These are phyloP conservation scores for Tephrocybe sp. DNA, from an alignment of 768 basidiomycete species.

Conservation along the genomic window DNA sequence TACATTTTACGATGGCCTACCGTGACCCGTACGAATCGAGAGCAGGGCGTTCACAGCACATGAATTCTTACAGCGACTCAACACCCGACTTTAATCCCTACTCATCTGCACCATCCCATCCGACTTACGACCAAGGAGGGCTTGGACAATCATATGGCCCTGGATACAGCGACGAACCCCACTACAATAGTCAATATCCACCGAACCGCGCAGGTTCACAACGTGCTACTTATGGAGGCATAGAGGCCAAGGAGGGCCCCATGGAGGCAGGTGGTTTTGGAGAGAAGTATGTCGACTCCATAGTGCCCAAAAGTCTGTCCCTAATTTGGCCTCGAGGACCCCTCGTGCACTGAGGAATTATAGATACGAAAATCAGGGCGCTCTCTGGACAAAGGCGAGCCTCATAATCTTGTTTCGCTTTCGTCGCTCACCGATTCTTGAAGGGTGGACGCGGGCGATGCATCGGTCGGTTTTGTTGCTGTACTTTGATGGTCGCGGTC, in stretches of 20 bases:
- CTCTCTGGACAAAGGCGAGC: constrained; percentile 65
- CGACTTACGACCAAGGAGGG: constrained; percentile 51
- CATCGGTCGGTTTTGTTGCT: constrained; percentile 71
- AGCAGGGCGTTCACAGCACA: constrained; percentile 21
- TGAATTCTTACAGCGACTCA: constrained; percentile 32
- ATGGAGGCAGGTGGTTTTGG: constrained; percentile 4
- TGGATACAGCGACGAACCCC: constrained; percentile 38
- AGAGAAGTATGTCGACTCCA: constrained; percentile 12
- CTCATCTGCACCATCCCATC: constrained; percentile 37
- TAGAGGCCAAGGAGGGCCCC: constrained; percentile 11
- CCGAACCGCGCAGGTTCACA: constrained; percentile 21
- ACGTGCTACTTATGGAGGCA: constrained; percentile 15
- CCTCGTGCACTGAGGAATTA: constrained; percentile 47
- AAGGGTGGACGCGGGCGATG: constrained; percentile 63
- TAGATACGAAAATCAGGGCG: constrained; percentile 56
- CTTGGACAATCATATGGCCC: constrained; percentile 33
- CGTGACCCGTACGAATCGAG: constrained; percentile 50
- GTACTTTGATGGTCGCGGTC: constrained; percentile 62
- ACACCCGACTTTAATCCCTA: constrained; percentile 46
- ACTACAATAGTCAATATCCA: constrained; percentile 23
- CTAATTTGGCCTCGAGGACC: constrained; percentile 23
- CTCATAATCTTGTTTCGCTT: constrained; percentile 2
- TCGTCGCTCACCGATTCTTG: not conserved
- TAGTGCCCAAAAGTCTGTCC: not conserved
- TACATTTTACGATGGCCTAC: constrained; percentile 43